phyloP scores from a whole-genome alignment of 345 rosid genomes.

The Clarkia xantiana region DNA sequence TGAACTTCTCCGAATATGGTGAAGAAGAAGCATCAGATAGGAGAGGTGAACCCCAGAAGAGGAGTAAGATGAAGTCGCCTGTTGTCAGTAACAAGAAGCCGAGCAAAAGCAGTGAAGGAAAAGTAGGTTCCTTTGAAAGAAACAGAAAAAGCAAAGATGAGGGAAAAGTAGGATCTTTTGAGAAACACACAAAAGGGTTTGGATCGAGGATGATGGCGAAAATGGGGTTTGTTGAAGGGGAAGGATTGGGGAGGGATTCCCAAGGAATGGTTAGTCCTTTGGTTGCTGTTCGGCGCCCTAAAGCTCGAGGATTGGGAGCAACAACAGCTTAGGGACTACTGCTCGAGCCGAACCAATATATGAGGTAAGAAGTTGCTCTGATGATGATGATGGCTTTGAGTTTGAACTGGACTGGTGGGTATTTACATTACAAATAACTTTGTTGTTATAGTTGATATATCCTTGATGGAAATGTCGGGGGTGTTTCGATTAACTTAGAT shows the following conservation, averaged over 20 bases:
- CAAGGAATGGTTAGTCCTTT: slow-evolving; percentile 65
- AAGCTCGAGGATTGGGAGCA: slow-evolving; percentile 65
- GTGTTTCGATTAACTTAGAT: too few species aligned
- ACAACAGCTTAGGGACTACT: slow-evolving; percentile 2
- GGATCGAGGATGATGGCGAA: slow-evolving; percentile 84
- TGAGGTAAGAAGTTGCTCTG: too few species aligned
- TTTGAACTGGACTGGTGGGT: too few species aligned
- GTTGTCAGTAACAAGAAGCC: slow-evolving; percentile 5
- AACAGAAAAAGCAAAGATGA: slow-evolving; percentile 27
- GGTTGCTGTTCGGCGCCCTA: slow-evolving; percentile 44
- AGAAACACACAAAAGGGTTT: slow-evolving; percentile 77
- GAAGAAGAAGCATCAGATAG: slow-evolving; percentile 12
- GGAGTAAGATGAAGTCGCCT: background rate
- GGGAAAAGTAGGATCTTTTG: slow-evolving; percentile 44
- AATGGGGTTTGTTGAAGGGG: slow-evolving; percentile 89
- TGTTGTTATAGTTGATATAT: too few species aligned
- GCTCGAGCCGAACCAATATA: too few species aligned
- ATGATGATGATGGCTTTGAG: too few species aligned
- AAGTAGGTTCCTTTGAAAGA: slow-evolving; percentile 55
- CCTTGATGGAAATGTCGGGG: too few species aligned
- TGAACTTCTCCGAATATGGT: slow-evolving; percentile 20
- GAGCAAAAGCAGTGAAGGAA: slow-evolving; percentile 18
- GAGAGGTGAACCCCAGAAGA: slow-evolving; percentile 5
- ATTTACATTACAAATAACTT: too few species aligned
- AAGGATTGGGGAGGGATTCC: slow-evolving; percentile 60